A percentile compares a stretch with the other conserved stretches of the same genome.
These are phyloP conservation scores for Acanthamoeba lenticulata DNA, from an alignment of 208 protist genomes.

Conservation along the genomic window DNA sequence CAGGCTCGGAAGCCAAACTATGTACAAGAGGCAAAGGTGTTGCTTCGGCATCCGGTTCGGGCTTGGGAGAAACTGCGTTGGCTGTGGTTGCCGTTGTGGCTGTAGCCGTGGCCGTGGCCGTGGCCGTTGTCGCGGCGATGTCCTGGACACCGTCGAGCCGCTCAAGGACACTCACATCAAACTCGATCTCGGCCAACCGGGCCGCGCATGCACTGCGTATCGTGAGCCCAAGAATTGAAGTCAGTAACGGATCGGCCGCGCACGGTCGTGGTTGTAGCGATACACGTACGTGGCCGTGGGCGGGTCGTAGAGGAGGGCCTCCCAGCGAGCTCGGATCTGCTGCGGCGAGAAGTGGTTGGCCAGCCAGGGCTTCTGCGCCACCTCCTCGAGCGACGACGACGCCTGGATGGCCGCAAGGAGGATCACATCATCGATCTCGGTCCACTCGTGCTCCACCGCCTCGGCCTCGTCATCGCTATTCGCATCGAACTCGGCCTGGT, in stretches of 20 bases:
- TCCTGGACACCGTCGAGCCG: too few species aligned
- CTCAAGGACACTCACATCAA: background rate
- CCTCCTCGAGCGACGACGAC: background rate
- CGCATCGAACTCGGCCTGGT: background rate
- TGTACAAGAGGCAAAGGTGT: background rate
- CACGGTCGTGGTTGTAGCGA: background rate
- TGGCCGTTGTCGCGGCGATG: background rate
- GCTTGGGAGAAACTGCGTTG: too few species aligned
- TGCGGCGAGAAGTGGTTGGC: background rate
- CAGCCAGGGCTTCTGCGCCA: background rate
- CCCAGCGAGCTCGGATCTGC: background rate
- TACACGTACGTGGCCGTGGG: background rate
- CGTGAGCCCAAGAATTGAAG: background rate
- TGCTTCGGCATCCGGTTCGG: too few species aligned
- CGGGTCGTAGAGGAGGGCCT: slow-evolving; percentile 1
- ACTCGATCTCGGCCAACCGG: background rate
- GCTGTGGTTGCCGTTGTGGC: too few species aligned
- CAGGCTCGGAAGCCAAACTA: too few species aligned
- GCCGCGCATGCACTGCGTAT: background rate
- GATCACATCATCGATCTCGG: background rate
- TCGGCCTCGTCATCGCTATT: background rate
- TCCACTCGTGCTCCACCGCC: background rate
- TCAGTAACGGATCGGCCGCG: background rate
- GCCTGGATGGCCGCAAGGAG: background rate
- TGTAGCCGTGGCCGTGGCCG: too few species aligned